Evolutionary conservation across 129 eudicot genomes (phyloP), one percentile per base, ranked within the genome.

Genomic region (Glebionis coronaria): DNA sequence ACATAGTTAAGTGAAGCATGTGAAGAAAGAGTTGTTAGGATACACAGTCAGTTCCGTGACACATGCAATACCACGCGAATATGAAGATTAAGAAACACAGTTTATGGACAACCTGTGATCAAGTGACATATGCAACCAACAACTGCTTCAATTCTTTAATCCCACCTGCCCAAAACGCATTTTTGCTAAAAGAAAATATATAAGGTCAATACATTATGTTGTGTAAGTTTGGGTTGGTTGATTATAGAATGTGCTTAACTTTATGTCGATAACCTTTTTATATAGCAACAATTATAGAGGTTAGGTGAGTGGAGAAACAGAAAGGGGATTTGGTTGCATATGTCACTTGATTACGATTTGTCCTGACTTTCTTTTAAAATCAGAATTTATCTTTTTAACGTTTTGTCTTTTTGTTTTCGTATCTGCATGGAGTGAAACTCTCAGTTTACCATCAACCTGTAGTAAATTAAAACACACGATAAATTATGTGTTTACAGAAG

Each of bases 291-390:
- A 59, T 1, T 59, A 28, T 10, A 7, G 14, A 61, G 68, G 45
- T 59, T 71, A 49, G 69, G 76, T 71, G 53, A 71, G 46, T 29
- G 4, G 60, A 31, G 3, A 62, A 13, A n/a, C 50, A 61, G 18
- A 71, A 21, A 21, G 69, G 44, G 42, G 42, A 35, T 35, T 35
- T 35, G 42, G 21, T 71, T 35, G 62, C 61, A 50, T 35, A 12
- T 71, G 76, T 71, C 76, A 50, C 59, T 49, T 29, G 67, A 60
- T 59, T 45, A 57, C 58, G 18, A 51, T 9, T 29, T 28, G 60
- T 70, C 45, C 25, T 44, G 44, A 6, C 14, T 4, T 7, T 16
- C 3, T 8, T 57, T 46, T 71, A 6, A 35, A 35, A 35, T 71
- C 15, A 28, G 20, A 40, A 61, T 12, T 14, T 23, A 70, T 15